phyloP scores from a whole-genome alignment of 148 eudicot genomes.

The Chenopodium berlandieri region DNA sequence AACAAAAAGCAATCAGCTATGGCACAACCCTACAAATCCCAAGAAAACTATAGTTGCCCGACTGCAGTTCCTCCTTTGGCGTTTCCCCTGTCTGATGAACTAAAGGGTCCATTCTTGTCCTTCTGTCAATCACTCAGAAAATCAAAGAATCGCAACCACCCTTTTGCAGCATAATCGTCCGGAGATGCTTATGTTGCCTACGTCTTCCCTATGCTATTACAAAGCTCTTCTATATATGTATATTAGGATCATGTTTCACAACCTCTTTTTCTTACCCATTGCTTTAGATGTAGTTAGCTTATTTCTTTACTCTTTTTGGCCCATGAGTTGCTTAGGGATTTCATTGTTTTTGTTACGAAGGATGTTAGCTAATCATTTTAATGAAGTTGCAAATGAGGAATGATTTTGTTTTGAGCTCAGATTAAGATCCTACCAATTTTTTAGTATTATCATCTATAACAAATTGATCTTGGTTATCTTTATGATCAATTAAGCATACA shows the following conservation, averaged over 20 bases:
- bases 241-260: slow-evolving; percentile 17
- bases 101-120: slow-evolving; percentile 22
- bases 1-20: slow-evolving; percentile 79
- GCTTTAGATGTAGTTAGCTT: slow-evolving; percentile 11
- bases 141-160: slow-evolving; percentile 15
- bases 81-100: slow-evolving; percentile 28
- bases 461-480: not conserved
- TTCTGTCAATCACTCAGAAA: slow-evolving; percentile 28
- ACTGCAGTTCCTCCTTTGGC: slow-evolving; percentile 53
- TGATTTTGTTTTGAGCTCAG: not conserved
- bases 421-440: too few relatives aligned
- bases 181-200: not conserved
- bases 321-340: not conserved
- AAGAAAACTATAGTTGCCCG: slow-evolving; percentile 27
- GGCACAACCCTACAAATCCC: slow-evolving; percentile 44
- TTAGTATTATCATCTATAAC: not conserved
- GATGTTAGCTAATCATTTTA: not conserved
- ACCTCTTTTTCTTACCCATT: not conserved
- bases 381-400: not conserved
- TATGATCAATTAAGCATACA: not conserved
- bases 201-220: slow-evolving; percentile 6
- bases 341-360: not conserved
- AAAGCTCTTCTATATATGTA: slow-evolving; percentile 19
- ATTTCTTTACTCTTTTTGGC: slow-evolving; percentile 8
- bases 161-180: not conserved